Conservation (phyloP, 129 eudicot species). For the Arctium lappa region DNA sequence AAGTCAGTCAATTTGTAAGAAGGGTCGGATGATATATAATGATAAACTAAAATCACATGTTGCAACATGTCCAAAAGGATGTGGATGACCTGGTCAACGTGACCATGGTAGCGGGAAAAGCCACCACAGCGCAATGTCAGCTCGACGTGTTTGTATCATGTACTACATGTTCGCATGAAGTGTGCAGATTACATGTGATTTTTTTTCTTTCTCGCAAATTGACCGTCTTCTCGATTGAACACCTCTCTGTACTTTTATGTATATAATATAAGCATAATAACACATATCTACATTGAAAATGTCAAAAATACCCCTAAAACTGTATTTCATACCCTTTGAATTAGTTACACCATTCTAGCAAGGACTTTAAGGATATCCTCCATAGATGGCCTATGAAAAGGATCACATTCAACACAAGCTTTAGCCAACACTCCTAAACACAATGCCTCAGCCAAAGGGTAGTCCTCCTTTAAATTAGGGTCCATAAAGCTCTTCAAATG, state of each 20-base stretch:
- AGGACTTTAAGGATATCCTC: conserved; percentile 79
- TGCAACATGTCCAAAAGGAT: neutral
- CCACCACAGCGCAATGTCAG: too few species aligned
- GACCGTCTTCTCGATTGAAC: neutral
- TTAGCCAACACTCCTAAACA: conserved; percentile 78
- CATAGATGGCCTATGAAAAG: conserved; percentile 68
- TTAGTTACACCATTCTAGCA: conserved; percentile 62
- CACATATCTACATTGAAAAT: neutral
- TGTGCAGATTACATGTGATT: too few species aligned
- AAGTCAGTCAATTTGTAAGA: neutral
- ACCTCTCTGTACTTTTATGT: neutral
- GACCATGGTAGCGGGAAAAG: neutral
- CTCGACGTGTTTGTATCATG: neutral
- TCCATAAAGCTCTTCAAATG: conserved; percentile 63
- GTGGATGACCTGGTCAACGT: neutral
- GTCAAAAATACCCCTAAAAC: neutral
- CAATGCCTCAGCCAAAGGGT: conserved; percentile 79
- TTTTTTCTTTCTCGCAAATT: neutral
- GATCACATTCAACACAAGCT: conserved; percentile 74
- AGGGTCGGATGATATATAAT: neutral
- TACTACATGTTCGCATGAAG: too few species aligned
- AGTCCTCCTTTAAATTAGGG: conserved; percentile 61
- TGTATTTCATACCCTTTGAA: neutral
- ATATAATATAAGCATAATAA: too few species aligned
- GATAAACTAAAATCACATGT: neutral